phyloP scores from a whole-genome alignment of 352 stramenopile species.

The Phytophthora chlamydospora region DNA sequence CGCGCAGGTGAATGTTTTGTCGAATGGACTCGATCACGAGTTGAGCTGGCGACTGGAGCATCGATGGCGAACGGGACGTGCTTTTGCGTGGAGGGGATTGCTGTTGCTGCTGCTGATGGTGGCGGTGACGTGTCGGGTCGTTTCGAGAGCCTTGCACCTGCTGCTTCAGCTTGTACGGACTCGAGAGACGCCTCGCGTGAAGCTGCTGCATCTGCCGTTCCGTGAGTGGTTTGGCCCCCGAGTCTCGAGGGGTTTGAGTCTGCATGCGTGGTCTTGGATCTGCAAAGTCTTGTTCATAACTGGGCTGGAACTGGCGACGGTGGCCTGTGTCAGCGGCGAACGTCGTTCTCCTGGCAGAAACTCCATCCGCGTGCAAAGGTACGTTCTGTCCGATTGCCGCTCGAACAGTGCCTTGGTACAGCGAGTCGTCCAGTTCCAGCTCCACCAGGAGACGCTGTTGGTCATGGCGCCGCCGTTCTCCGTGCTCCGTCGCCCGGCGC shows the following conservation, averaged over 20 bases:
- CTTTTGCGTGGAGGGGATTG: neutral
- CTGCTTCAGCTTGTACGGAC: constrained; percentile 73
- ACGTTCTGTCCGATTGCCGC: constrained; percentile 8
- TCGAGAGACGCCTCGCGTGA: constrained; percentile 41
- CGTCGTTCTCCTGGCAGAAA: constrained; percentile 2
- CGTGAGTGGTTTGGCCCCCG: constrained; percentile 7
- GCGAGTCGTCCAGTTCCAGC: constrained; percentile 64
- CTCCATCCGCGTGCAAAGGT: neutral
- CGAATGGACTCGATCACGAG: constrained; percentile 58
- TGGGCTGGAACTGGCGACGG: constrained; percentile 11
- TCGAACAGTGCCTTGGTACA: constrained; percentile 30
- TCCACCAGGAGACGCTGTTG: constrained; percentile 67
- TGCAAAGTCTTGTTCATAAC: constrained; percentile 17
- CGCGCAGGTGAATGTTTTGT: constrained; percentile 53
- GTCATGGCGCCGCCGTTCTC: constrained; percentile 34
- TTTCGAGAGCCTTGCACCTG: constrained; percentile 53
- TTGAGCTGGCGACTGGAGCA: constrained; percentile 21
- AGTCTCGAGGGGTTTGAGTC: constrained; percentile 12
- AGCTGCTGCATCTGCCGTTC: constrained; percentile 26
- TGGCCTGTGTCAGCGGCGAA: constrained; percentile 1
- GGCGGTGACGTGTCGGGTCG: constrained; percentile 4
- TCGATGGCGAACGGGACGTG: neutral
- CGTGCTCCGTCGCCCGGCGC: constrained; percentile 16
- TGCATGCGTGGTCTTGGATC: constrained; percentile 15
- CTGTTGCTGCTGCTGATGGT: constrained; percentile 5